Percentiles rank a stretch among this genome's conserved stretches.
Conservation (phyloP, 2,329 filamentous ascomycete species). For the Iodosphaeria phyllophila region DNA sequence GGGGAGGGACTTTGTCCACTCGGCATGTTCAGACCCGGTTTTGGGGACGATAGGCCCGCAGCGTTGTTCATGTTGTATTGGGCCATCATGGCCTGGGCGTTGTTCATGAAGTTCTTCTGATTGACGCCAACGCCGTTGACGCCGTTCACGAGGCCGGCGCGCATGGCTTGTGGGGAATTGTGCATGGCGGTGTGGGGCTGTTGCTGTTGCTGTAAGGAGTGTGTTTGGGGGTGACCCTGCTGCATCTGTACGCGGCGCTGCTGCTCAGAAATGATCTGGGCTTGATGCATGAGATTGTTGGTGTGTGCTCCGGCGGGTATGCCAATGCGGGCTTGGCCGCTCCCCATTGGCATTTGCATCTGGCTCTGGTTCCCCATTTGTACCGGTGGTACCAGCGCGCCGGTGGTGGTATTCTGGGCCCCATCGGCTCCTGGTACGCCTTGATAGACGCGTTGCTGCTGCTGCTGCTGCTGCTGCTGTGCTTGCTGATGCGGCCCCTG, state of each 20-base stretch:
- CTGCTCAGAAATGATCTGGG: no score
- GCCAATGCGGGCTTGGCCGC: no score
- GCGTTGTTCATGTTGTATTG: conserved; percentile 25
- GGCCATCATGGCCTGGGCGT: conserved; percentile 32
- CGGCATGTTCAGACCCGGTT: conserved; percentile 28
- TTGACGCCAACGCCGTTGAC: no score
- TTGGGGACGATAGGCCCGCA: conserved; percentile 21
- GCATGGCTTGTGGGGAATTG: conserved; percentile 23
- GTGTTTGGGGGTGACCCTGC: conserved; percentile 14
- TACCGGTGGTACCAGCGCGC: no score
- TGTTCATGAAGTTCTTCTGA: conserved; percentile 30
- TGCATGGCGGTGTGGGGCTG: conserved; percentile 16
- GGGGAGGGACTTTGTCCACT: conserved; percentile 24
- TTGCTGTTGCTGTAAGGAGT: conserved; percentile 15
- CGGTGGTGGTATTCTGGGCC: no score
- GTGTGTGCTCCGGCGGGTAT: no score
- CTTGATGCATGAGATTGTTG: no score
- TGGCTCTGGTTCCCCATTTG: no score
- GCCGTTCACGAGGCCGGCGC: conserved; percentile 20
- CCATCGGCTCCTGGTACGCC: conserved; percentile 9
- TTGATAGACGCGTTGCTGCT: conserved; percentile 11
- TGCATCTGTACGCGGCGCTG: no score
- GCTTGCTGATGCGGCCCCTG: conserved; percentile 26
- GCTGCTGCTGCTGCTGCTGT: conserved; percentile 16
- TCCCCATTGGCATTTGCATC: no score